Percentiles rank a stretch among this genome's conserved stretches.
These are phyloP conservation scores for Ganoderma resinaceum DNA, from an alignment of 1,284 basidiomycete species.

Conservation along the genomic window DNA sequence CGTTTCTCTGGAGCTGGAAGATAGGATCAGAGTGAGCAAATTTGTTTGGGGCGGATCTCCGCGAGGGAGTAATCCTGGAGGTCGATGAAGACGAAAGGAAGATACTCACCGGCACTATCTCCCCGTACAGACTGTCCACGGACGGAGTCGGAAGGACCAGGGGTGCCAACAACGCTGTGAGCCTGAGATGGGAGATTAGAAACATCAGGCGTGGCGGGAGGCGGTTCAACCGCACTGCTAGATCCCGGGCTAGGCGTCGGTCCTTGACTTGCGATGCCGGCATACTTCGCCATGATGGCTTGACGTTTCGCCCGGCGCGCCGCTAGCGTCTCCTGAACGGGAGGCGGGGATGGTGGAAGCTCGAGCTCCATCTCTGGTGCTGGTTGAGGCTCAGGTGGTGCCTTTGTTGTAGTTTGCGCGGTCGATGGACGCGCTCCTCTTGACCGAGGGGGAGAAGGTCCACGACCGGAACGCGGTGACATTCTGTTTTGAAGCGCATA, in stretches of 20 bases:
- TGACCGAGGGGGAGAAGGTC: conserved; percentile 36
- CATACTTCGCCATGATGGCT: conserved; percentile 88
- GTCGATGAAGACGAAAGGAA: neutral
- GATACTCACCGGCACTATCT: conserved; percentile 24
- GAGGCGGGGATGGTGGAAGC: conserved; percentile 60
- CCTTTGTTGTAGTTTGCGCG: neutral
- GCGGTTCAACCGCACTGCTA: conserved; percentile 78
- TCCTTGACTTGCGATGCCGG: conserved; percentile 53
- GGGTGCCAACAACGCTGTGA: conserved; percentile 51
- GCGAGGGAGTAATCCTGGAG: neutral
- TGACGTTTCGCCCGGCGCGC: conserved; percentile 82
- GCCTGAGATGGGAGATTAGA: conserved; percentile 69
- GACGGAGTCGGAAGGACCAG: conserved; percentile 32
- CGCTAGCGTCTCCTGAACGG: conserved; percentile 77
- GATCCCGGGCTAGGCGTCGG: conserved; percentile 63
- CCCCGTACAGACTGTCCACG: conserved; percentile 10
- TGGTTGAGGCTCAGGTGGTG: conserved; percentile 24
- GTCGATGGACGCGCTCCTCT: conserved; percentile 1
- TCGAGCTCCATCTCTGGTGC: conserved; percentile 34
- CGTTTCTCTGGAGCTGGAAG: conserved; percentile 47
- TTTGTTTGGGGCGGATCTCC: neutral
- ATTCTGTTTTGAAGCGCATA: neutral
- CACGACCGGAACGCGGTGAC: conserved; percentile 26
- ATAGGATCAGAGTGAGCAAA: neutral
- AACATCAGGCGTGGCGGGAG: conserved; percentile 59